phyloP scores from a whole-genome alignment of 495 filamentous ascomycete species.

The Penicillium robsamsonii region DNA sequence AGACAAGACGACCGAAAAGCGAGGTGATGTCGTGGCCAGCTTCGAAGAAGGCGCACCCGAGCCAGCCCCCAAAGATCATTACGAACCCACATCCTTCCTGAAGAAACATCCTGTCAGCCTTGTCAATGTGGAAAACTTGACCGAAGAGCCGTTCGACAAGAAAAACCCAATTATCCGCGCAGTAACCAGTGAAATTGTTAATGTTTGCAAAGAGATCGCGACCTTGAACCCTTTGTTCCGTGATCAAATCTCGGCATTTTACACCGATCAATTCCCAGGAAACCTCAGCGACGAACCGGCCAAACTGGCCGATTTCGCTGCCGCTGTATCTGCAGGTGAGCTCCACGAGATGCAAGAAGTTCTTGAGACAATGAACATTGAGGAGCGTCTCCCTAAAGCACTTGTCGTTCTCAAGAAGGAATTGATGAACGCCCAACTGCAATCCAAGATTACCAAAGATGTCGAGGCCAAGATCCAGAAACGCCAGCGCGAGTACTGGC shows the following conservation, averaged over 20 bases:
- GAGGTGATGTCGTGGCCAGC: constrained; percentile 93
- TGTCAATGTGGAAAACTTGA: constrained; percentile 90
- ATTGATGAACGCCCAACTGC: constrained; percentile 93
- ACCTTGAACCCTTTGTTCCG: constrained; percentile 91
- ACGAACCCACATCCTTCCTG: constrained; percentile 89
- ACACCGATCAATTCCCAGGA: constrained; percentile 88
- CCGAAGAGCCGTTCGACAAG: constrained; percentile 83
- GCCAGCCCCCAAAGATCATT: constrained; percentile 53
- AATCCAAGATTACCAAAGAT: constrained; percentile 96
- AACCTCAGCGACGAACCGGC: constrained; percentile 93
- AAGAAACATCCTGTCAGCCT: constrained; percentile 86
- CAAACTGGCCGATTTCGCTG: constrained; percentile 95
- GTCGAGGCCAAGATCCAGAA: constrained; percentile 98
- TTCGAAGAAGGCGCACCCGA: constrained; percentile 74
- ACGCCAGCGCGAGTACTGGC: constrained; percentile 95
- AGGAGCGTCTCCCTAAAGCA: constrained; percentile 85
- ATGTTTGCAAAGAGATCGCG: constrained; percentile 96
- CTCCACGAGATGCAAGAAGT: constrained; percentile 90
- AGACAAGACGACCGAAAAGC: constrained; percentile 65
- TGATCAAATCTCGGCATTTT: constrained; percentile 96
- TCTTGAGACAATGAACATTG: constrained; percentile 82
- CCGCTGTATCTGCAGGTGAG: constrained; percentile 88
- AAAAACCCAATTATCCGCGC: constrained; percentile 84
- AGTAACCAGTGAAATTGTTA: constrained; percentile 94
- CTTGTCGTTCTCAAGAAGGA: constrained; percentile 94